phyloP scores from a whole-genome alignment of 2,329 filamentous ascomycete genomes.

The Sarocladium strictum region DNA sequence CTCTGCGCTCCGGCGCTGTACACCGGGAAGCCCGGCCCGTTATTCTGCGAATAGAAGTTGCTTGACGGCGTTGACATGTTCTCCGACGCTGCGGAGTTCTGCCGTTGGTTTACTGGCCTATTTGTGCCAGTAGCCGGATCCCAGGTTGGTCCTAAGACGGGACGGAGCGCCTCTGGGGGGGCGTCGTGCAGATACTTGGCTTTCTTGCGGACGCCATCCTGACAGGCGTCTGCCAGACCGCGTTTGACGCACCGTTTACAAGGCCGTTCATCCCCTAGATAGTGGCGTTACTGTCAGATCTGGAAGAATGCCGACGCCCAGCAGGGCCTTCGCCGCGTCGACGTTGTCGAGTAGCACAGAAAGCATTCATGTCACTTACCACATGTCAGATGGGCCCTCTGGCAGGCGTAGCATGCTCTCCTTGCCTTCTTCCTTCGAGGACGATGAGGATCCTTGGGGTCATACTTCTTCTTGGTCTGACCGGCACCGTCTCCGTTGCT shows the following conservation, averaged over 20 bases:
- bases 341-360: constrained; percentile 4
- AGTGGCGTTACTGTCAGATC: constrained; percentile 1
- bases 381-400: constrained; percentile 94
- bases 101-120: constrained; percentile 39
- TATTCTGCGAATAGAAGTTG: constrained; percentile 43
- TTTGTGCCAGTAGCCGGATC: constrained; percentile 50
- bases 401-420: constrained; percentile 92
- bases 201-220: constrained; percentile 96
- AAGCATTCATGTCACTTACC: constrained; percentile 59
- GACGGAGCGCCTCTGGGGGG: constrained; percentile 79
- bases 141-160: constrained; percentile 70
- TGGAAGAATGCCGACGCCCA: neutral
- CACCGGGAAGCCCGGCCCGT: constrained; percentile 42
- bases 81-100: constrained; percentile 43
- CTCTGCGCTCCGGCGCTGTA: constrained; percentile 41
- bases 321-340: neutral
- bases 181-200: constrained; percentile 98
- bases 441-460: constrained; percentile 84
- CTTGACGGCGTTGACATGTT: constrained; percentile 28
- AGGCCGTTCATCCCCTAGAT: constrained; percentile 83
- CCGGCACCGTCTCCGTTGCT: constrained; percentile 39
- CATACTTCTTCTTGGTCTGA: constrained; percentile 61
- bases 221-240: constrained; percentile 82
- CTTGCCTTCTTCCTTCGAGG: constrained; percentile 93
- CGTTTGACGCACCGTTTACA: constrained; percentile 93